Percentiles rank a stretch among this genome's conserved stretches.
phyloP scores from a whole-genome alignment of 208 protist species.

The Naegleria lovaniensis region DNA sequence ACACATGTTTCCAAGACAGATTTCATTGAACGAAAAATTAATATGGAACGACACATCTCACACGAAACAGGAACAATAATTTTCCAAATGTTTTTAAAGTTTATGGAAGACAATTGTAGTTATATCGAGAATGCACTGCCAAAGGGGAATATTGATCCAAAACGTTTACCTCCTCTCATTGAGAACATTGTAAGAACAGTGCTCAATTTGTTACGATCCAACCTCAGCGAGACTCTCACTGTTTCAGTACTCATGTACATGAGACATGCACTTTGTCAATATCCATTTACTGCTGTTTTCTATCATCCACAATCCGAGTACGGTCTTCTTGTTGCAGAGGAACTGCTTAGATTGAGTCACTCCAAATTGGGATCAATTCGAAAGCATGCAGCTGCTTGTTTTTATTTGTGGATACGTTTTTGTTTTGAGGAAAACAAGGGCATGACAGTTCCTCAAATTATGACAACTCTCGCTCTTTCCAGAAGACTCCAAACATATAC shows the following conservation, averaged over 20 bases:
- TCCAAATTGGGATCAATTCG: background rate
- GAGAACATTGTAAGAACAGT: conserved; percentile 13
- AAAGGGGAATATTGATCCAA: background rate
- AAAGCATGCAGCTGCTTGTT: background rate
- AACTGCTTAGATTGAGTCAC: background rate
- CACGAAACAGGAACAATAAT: background rate
- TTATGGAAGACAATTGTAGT: background rate
- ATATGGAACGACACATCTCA: background rate
- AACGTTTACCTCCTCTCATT: background rate
- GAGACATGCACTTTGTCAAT: background rate
- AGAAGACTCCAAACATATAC: background rate
- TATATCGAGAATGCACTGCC: background rate
- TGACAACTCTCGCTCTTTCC: background rate
- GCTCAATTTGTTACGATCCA: background rate
- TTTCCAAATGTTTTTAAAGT: background rate
- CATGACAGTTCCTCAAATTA: background rate
- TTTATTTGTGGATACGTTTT: background rate
- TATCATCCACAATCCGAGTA: background rate
- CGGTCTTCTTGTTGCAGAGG: background rate
- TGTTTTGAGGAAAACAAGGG: background rate
- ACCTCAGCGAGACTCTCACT: background rate
- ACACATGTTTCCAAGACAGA: background rate
- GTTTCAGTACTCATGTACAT: background rate
- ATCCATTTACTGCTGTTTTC: background rate
- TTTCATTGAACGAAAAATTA: background rate